Base-by-base conservation (phyloP, 768 basidiomycete genomes). In the Pholiota conissans region DNA sequence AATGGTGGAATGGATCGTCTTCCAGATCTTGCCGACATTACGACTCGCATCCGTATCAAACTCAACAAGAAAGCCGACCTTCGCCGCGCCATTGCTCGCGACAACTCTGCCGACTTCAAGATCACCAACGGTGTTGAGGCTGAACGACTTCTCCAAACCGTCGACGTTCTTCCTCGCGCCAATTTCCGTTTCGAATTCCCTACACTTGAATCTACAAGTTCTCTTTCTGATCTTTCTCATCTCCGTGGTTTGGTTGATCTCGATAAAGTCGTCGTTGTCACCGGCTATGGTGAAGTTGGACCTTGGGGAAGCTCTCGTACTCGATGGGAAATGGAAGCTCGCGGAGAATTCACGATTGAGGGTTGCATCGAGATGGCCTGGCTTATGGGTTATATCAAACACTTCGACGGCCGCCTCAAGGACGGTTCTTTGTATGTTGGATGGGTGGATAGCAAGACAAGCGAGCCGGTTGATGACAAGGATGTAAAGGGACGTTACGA, bases 291-390 rank as follows among this genome's bases (percentile, higher is more conserved):
- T 29, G 97, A 99, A 72, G 93, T 98, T 50, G 91, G 97, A 2
- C 97, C 97, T 11, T 99, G 96, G 95, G 97, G 97, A 63, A 95
- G 93, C 68, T 91, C 96, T 14, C 87, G 97, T 58, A 99, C 97
- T 2, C 86, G 97, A 58, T 99, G 97, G 97, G 97, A 99, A 77
- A 98, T 99, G 95, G 97, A 99, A 71, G 95, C 95, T 46, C 83
- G 86, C 46, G 96, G 97, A n/a, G 88, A 96, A 68, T 90, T 98
- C 73, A 95, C 95, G 1, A 95, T 98, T 65, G 90, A 97, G 72
- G 97, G 97, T 18, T 93, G 93, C 67, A 97, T 99, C 67, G 97
- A 99, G 77, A 96, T 99, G 91, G 95, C 96, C 2, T 99, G 96
- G 95, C 88, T 98, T 74, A 98, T 95, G 93, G 96, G 97, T 39